These are phyloP conservation scores for Spinacia oleracea DNA, from an alignment of 179 eudicot genomes.

Conservation along the genomic window DNA sequence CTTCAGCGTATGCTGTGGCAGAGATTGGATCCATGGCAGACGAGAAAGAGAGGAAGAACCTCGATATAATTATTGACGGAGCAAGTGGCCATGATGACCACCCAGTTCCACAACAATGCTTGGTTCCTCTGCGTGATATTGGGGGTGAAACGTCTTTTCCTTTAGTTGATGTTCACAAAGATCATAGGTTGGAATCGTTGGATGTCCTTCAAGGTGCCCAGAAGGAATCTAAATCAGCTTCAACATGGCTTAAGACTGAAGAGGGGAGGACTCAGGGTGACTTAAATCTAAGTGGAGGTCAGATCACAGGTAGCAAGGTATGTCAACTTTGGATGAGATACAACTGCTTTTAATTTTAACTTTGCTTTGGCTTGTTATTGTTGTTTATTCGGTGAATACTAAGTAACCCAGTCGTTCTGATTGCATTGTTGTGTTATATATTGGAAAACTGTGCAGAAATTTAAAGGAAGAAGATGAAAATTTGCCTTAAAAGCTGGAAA, in stretches of 20 bases:
- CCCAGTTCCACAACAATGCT: slow-evolving; percentile 18
- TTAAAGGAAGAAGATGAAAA: no score
- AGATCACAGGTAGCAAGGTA: slow-evolving; percentile 51
- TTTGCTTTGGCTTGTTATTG: slow-evolving; percentile 8
- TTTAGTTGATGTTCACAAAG: slow-evolving; percentile 32
- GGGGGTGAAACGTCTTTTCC: slow-evolving; percentile 36
- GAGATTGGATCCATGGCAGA: slow-evolving; percentile 30
- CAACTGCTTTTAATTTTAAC: background rate
- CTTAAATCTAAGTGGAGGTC: slow-evolving; percentile 35
- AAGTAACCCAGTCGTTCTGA: background rate
- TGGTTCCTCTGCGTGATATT: slow-evolving; percentile 37
- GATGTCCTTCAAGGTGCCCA: slow-evolving; percentile 30
- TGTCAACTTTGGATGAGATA: slow-evolving; percentile 14
- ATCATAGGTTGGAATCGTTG: slow-evolving; percentile 19
- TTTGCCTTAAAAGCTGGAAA: no score
- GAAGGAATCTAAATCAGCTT: slow-evolving; percentile 27
- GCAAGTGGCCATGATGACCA: slow-evolving; percentile 23
- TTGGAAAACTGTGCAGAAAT: no score
- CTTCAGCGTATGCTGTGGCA: slow-evolving; percentile 24
- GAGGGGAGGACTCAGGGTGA: slow-evolving; percentile 22
- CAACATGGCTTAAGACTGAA: slow-evolving; percentile 29
- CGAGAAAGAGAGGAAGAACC: slow-evolving; percentile 22
- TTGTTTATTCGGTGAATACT: background rate
- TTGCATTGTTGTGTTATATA: background rate
- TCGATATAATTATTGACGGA: slow-evolving; percentile 16